Evolutionary conservation across 345 rosid genomes (phyloP).

Genomic region (Laguncularia racemosa): DNA sequence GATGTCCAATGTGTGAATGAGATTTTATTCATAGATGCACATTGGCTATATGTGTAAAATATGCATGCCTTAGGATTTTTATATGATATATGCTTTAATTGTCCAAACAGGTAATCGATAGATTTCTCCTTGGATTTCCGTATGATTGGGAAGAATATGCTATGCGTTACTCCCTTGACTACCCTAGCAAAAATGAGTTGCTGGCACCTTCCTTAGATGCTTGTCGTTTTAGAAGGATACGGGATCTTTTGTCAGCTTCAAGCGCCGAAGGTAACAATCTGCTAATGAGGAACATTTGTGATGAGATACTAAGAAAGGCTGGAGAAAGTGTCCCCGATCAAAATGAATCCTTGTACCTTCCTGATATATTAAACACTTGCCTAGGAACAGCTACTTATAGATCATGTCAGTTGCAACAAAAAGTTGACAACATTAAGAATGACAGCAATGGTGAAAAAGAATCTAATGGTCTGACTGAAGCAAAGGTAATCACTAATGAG

Average conservation of each 20-base stretch:
- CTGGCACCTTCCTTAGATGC: conserved; percentile 21
- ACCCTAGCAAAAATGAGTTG: conserved; percentile 6
- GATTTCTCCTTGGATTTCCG: conserved; percentile 45
- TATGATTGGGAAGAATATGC: conserved; percentile 33
- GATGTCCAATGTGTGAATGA: too few species aligned
- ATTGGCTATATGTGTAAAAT: too few species aligned
- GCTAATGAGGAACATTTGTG: conserved; percentile 6
- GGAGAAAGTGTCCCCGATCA: neutral
- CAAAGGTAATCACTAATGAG: neutral
- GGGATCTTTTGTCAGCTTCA: conserved; percentile 21
- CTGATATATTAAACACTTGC: too few species aligned
- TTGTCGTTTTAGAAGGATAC: conserved; percentile 20
- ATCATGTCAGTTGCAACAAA: conserved; percentile 3
- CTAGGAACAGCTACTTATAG: neutral
- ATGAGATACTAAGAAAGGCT: conserved; percentile 12
- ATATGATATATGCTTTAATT: neutral
- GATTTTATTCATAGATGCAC: too few species aligned
- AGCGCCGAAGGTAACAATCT: conserved; percentile 11
- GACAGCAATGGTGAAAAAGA: neutral
- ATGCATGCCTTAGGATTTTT: neutral
- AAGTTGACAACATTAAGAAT: conserved; percentile 1
- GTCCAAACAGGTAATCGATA: conserved; percentile 31
- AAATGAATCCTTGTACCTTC: too few species aligned
- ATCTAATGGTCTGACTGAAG: neutral
- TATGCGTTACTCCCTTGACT: neutral